These are phyloP conservation scores for Sideroxylon spinosum DNA, from an alignment of 179 eudicot genomes.

Conservation along the genomic window DNA sequence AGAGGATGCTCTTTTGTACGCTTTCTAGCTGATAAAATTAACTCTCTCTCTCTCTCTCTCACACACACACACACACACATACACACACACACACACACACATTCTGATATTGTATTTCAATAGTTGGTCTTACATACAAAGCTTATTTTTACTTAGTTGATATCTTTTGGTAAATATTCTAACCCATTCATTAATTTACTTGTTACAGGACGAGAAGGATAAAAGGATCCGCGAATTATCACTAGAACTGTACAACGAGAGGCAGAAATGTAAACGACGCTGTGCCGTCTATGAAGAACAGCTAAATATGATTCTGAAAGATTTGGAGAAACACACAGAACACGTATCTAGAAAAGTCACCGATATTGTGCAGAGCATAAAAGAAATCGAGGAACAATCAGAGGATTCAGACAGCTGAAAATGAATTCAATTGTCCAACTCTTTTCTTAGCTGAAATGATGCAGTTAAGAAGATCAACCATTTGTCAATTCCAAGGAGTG, in stretches of 20 bases:
- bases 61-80: too few species aligned
- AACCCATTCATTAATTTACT: not conserved
- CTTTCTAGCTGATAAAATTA: too few species aligned
- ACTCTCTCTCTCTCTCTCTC: too few species aligned
- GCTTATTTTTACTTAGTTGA: not conserved
- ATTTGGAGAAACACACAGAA: slow-evolving; percentile 24
- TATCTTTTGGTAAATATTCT: not conserved
- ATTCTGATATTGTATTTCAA: too few species aligned
- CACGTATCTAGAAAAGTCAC: slow-evolving; percentile 19
- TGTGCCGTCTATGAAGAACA: slow-evolving; percentile 25
- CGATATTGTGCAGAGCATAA: slow-evolving; percentile 18
- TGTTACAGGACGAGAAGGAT: slow-evolving; percentile 30
- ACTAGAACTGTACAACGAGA: slow-evolving; percentile 27
- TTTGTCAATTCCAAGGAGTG: not conserved
- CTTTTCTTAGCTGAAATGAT: not conserved
- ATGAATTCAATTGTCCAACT: not conserved
- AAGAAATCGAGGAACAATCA: slow-evolving; percentile 14
- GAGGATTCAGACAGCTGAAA: slow-evolving; percentile 10
- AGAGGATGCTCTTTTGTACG: too few species aligned
- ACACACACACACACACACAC: too few species aligned
- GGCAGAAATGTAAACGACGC: slow-evolving; percentile 22
- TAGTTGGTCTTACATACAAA: not conserved
- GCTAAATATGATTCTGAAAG: slow-evolving; percentile 15
- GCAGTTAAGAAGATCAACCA: not conserved
- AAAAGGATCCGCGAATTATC: slow-evolving; percentile 28